Evolutionary conservation across 495 filamentous ascomycete genomes (phyloP), one percentile per base, ranked within the genome.

Genomic region (Annulohypoxylon moriforme): DNA sequence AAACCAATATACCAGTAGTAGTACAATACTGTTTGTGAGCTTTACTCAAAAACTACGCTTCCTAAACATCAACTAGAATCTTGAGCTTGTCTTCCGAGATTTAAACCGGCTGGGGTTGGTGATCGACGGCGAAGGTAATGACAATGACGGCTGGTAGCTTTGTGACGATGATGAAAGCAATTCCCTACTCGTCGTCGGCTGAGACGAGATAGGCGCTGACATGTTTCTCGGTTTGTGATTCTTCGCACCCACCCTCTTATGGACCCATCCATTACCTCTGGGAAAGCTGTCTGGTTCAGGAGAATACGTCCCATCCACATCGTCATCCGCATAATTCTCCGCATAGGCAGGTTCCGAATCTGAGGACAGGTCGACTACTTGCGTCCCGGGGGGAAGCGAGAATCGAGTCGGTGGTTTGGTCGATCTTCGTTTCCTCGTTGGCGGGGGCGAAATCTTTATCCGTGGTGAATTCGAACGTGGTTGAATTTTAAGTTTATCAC

Each of bases 251-350:
- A 22, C 46, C 27, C 34, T 60, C 64, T 78, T 77, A 42, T 72
- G 63, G 11, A 78, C 71, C 76, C 76, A 78, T 7, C 74, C 73
- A 13, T 65, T 62, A 0, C 68, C 63, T 64, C 13, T 68, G 8
- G 76, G 74, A 16, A 76, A 56, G 27, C 71, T 68, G 14, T 73
- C 58, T 14, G 22, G 22, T 11, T 53, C 68, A 11, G 75, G 75
- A 13, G 73, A 63, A 59, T 83, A 83, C 0, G 77, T 82, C 25
- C 73, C 76, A 53, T 83, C 82, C 29, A 81, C 68, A n/a, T 76
- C 76, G 6, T 84, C 82, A 4, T 84, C 82, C 4, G 81, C 80
- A 60, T 84, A 83, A 49, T 83, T 29, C 34, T 85, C 82, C 7
- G 59, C 69, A 14, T 76, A 64, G 27, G 64, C 77, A 1, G 81